Evolutionary conservation across 805 yeast species (phyloP).

Genomic region (Nakazawaea pomicola): DNA sequence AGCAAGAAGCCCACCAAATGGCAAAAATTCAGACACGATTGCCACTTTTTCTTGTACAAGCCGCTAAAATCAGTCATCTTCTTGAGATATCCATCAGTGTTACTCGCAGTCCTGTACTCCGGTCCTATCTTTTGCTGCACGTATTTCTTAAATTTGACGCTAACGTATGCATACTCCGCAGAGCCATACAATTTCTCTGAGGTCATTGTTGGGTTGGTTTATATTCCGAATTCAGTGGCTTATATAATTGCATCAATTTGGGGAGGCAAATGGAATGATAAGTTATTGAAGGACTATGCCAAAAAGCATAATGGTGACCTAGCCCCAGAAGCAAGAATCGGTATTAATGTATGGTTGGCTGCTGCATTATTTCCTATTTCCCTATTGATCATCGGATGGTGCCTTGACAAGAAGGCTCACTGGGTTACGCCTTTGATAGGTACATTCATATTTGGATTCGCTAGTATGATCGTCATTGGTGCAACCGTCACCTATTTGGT

Average conservation of each 20-base stretch:
- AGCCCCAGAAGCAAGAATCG: slow-evolving; percentile 74
- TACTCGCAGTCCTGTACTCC: slow-evolving; percentile 58
- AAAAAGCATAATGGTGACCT: slow-evolving; percentile 56
- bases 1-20: slow-evolving; percentile 18
- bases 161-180: slow-evolving; percentile 55
- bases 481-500: slow-evolving; percentile 76
- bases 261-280: slow-evolving; percentile 80
- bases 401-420: slow-evolving; percentile 54
- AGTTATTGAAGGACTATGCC: slow-evolving; percentile 45
- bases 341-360: slow-evolving; percentile 67
- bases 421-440: slow-evolving; percentile 84
- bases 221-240: slow-evolving; percentile 79
- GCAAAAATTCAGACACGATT: slow-evolving; percentile 21
- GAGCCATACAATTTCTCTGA: slow-evolving; percentile 68
- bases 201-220: slow-evolving; percentile 65
- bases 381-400: slow-evolving; percentile 78
- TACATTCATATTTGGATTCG: slow-evolving; percentile 75
- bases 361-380: slow-evolving; percentile 59
- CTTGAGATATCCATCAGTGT: slow-evolving; percentile 69
- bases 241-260: slow-evolving; percentile 70
- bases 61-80: slow-evolving; percentile 62
- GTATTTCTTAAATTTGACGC: slow-evolving; percentile 70
- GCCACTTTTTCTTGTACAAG: slow-evolving; percentile 43
- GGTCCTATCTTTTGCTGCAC: slow-evolving; percentile 67
- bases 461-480: slow-evolving; percentile 80